Conservation (phyloP, 1,284 basidiomycete species). For the Naganishia cerealis region DNA sequence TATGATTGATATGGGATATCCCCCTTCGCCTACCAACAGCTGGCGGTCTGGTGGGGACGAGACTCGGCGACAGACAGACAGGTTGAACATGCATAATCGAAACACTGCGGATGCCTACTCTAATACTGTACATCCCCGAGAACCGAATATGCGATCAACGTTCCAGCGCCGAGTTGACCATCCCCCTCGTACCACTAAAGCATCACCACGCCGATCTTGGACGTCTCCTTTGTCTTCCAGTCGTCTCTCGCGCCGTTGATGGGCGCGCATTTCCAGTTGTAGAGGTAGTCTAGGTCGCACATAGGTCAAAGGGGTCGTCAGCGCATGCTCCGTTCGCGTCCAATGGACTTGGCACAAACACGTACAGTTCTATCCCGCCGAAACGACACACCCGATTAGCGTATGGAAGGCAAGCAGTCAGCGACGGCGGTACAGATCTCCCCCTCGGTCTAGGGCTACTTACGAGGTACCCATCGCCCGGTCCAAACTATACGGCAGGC, state of each 20-base stretch:
- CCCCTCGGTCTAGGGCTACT: slow-evolving; percentile 25
- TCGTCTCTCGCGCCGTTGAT: slow-evolving; percentile 63
- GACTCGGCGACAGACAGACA: too few relatives aligned
- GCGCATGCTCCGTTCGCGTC: slow-evolving; percentile 1
- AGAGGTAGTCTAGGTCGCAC: slow-evolving; percentile 66
- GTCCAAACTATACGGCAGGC: slow-evolving; percentile 67
- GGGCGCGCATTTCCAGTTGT: slow-evolving; percentile 83
- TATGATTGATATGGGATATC: slow-evolving; percentile 11
- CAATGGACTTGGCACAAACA: background rate
- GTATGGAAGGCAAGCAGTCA: background rate
- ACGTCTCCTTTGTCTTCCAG: slow-evolving; percentile 43
- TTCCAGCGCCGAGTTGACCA: too few relatives aligned
- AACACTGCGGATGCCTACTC: too few relatives aligned
- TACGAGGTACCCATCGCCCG: slow-evolving; percentile 77
- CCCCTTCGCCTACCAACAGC: background rate
- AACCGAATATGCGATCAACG: too few relatives aligned
- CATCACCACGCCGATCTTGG: slow-evolving; percentile 54
- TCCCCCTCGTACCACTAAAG: slow-evolving; percentile 38
- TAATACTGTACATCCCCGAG: too few relatives aligned
- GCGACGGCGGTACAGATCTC: slow-evolving; percentile 56
- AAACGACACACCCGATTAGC: background rate
- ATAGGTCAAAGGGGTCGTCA: too few relatives aligned
- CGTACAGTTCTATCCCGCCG: slow-evolving; percentile 42
- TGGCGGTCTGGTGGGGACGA: too few relatives aligned
- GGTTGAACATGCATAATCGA: too few relatives aligned